A percentile compares a stretch with the other conserved stretches of the same genome.
These are phyloP conservation scores for Urtica urens DNA, from an alignment of 306 rosid species.

Conservation along the genomic window DNA sequence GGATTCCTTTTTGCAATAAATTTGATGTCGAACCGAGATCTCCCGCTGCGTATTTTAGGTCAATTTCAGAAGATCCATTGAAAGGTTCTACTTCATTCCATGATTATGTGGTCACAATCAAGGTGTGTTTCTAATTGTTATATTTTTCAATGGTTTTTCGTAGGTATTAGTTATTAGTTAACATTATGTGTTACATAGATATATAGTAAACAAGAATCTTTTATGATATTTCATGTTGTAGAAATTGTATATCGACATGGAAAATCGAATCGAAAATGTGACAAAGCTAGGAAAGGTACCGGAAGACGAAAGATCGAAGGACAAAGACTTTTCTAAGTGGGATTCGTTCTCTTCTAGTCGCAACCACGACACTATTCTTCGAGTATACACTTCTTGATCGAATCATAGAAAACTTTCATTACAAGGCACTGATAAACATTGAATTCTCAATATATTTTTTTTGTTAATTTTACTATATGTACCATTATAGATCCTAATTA, in stretches of 20 bases:
- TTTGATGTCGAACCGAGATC: slow-evolving; percentile 57
- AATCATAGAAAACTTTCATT: no score
- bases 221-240: slow-evolving; percentile 2
- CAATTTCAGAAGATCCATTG: not conserved
- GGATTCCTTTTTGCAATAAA: slow-evolving; percentile 69
- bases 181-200: no score
- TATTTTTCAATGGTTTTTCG: no score
- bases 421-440: no score
- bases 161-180: no score
- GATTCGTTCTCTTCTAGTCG: slow-evolving; percentile 42
- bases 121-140: no score
- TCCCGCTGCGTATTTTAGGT: slow-evolving; percentile 53
- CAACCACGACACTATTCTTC: slow-evolving; percentile 63
- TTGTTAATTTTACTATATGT: not conserved
- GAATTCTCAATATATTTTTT: no score
- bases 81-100: not conserved
- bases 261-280: slow-evolving; percentile 32
- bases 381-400: slow-evolving; percentile 22
- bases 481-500: slow-evolving; percentile 44
- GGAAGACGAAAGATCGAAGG: slow-evolving; percentile 33
- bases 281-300: slow-evolving; percentile 34
- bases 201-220: no score
- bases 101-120: no score
- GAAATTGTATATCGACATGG: slow-evolving; percentile 62
- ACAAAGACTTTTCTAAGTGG: slow-evolving; percentile 56